phyloP scores from a whole-genome alignment of 441 rosid genomes.

The Croton setiger region DNA sequence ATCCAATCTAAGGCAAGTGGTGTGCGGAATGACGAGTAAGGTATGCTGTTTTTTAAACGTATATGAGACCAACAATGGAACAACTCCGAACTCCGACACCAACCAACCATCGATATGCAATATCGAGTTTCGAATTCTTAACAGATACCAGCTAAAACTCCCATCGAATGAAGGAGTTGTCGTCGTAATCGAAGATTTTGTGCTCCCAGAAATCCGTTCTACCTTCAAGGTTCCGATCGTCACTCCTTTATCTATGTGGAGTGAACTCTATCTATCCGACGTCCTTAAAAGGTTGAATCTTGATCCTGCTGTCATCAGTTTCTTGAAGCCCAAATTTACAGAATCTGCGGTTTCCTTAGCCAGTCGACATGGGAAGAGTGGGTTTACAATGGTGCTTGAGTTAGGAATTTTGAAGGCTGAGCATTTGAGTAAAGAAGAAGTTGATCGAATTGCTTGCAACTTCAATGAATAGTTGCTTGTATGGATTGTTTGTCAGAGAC shows the following conservation, averaged over 20 bases:
- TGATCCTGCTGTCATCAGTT: neutral
- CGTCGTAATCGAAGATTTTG: conserved; percentile 7
- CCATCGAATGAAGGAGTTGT: neutral
- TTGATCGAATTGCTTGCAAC: neutral
- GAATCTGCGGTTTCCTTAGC: conserved; percentile 6
- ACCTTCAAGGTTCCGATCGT: neutral
- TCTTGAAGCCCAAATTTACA: neutral
- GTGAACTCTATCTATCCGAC: conserved; percentile 1
- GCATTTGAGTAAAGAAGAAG: neutral
- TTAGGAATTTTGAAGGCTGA: conserved; percentile 14
- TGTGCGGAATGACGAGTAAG: neutral
- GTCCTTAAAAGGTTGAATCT: conserved; percentile 2
- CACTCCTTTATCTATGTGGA: conserved; percentile 7
- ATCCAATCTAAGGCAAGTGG: neutral
- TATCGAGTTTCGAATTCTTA: conserved; percentile 6
- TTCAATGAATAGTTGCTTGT: neutral
- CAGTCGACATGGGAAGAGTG: neutral
- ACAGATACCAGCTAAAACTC: conserved; percentile 11
- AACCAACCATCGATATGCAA: neutral
- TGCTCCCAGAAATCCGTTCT: neutral
- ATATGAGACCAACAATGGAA: neutral
- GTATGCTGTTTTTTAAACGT: neutral
- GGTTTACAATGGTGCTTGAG: conserved; percentile 5
- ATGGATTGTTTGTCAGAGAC: too few relatives aligned
- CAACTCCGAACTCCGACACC: neutral